Percentiles rank a stretch among this genome's conserved stretches.
Conservation (phyloP, 106 monocot genomes). For the Dioscorea alata region DNA sequence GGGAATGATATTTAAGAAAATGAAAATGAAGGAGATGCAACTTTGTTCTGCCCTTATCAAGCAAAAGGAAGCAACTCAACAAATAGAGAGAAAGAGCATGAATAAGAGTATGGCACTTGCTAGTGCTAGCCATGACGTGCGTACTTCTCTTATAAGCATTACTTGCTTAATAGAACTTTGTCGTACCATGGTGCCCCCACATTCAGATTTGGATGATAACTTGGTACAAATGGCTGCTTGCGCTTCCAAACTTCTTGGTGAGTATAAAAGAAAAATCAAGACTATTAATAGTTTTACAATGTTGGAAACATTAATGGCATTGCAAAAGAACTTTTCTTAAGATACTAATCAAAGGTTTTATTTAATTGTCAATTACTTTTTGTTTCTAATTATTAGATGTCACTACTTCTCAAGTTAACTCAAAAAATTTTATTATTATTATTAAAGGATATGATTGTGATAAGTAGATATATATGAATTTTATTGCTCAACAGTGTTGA, state of each 20-base stretch:
- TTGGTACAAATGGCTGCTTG: slow-evolving; percentile 56
- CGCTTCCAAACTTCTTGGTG: slow-evolving; percentile 54
- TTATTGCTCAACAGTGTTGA: neutral
- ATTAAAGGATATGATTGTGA: neutral
- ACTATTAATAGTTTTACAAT: neutral
- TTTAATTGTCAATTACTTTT: neutral
- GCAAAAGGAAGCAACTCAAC: slow-evolving; percentile 72
- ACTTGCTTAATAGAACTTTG: slow-evolving; percentile 56
- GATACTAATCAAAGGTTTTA: neutral
- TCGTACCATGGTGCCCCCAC: slow-evolving; percentile 10
- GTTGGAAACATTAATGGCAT: neutral
- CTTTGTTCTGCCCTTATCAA: slow-evolving; percentile 45
- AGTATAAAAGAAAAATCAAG: neutral
- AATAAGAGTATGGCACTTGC: slow-evolving; percentile 89
- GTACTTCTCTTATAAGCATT: slow-evolving; percentile 60
- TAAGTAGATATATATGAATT: neutral
- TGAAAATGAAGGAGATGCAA: slow-evolving; percentile 11
- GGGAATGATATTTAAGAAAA: slow-evolving; percentile 17
- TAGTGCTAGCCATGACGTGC: slow-evolving; percentile 75
- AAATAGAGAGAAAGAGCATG: slow-evolving; percentile 91
- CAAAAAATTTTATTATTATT: neutral
- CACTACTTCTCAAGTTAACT: neutral
- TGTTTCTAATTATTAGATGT: neutral
- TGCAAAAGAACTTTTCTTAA: too few relatives aligned
- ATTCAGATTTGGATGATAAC: slow-evolving; percentile 36